Percentiles rank a stretch among this genome's conserved stretches.
Conservation (phyloP, 2,329 filamentous ascomycete species). For the Aureobasidium pullulans region DNA sequence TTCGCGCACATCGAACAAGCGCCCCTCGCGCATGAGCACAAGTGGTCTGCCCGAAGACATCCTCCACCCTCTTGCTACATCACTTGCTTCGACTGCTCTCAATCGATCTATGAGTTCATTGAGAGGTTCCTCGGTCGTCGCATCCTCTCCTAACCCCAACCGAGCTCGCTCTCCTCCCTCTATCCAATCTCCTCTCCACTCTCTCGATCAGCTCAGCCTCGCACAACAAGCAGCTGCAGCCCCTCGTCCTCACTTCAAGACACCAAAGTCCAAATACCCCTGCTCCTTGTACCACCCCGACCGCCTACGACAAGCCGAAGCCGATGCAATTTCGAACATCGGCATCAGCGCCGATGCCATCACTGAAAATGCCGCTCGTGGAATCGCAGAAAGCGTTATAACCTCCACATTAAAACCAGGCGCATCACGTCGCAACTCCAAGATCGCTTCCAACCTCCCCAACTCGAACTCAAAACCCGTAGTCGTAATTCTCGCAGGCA, state of each 20-base stretch:
- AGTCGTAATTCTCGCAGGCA: slow-evolving; percentile 82
- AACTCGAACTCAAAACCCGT: slow-evolving; percentile 45
- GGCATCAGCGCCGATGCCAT: slow-evolving; percentile 85
- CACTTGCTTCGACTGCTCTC: slow-evolving; percentile 23
- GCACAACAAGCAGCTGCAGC: slow-evolving; percentile 18
- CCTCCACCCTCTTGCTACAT: slow-evolving; percentile 25
- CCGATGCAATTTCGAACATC: slow-evolving; percentile 79
- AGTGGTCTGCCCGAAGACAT: slow-evolving; percentile 34
- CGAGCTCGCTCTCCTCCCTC: slow-evolving; percentile 26
- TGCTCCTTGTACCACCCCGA: slow-evolving; percentile 50
- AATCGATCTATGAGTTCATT: slow-evolving; percentile 28
- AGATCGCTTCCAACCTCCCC: slow-evolving; percentile 47
- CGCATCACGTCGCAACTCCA: slow-evolving; percentile 24
- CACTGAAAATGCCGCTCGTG: slow-evolving; percentile 82
- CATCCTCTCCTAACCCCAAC: slow-evolving; percentile 23
- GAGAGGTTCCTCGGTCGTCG: slow-evolving; percentile 24
- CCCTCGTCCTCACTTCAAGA: slow-evolving; percentile 35
- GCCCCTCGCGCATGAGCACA: slow-evolving; percentile 24
- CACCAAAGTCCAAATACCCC: slow-evolving; percentile 47
- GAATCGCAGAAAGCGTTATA: slow-evolving; percentile 77
- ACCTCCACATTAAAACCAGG: slow-evolving; percentile 21
- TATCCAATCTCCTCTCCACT: slow-evolving; percentile 18
- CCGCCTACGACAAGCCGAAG: slow-evolving; percentile 87
- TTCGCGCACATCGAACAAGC: slow-evolving; percentile 33
- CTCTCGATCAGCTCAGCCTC: slow-evolving; percentile 12